These are phyloP conservation scores for Mesostigma viride DNA, from an alignment of 139 green algal genomes.

Conservation along the genomic window DNA sequence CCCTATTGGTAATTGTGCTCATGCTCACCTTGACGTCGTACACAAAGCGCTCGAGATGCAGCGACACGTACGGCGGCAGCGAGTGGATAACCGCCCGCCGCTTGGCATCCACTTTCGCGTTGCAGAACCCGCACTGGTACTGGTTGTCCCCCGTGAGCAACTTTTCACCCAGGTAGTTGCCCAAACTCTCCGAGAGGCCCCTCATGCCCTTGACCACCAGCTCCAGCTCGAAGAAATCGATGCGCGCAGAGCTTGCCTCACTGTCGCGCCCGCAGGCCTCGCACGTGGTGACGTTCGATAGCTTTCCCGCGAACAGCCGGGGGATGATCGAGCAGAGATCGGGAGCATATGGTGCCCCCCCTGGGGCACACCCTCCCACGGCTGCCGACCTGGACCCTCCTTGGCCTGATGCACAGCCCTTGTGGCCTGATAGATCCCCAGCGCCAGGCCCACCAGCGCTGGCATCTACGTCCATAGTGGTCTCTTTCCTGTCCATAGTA, in stretches of 20 bases:
- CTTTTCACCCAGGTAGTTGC: conserved; percentile 46
- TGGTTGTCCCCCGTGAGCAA: conserved; percentile 66
- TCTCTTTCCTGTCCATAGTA: no score
- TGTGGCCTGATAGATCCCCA: no score
- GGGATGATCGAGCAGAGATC: no score
- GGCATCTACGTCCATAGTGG: no score
- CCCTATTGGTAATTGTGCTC: no score
- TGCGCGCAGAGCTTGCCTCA: conserved; percentile 2
- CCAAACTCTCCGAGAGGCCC: conserved; percentile 19
- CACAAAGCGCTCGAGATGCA: conserved; percentile 82
- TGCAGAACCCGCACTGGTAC: conserved; percentile 66
- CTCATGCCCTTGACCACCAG: conserved; percentile 49
- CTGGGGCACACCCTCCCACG: no score
- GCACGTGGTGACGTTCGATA: conserved; percentile 64
- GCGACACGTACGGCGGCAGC: conserved; percentile 66
- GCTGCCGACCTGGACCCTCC: no score
- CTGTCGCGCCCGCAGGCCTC: conserved; percentile 11
- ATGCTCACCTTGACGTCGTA: conserved; percentile 52
- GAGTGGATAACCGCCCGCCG: conserved; percentile 48
- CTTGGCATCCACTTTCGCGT: conserved; percentile 52
- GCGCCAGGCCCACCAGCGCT: no score
- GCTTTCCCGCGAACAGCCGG: conserved; percentile 58
- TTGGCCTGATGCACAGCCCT: no score
- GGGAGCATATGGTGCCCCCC: no score
- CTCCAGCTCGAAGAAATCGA: conserved; percentile 76